Conservation (phyloP, 2,329 filamentous ascomycete species). For the Pseudomassariella vexata region DNA sequence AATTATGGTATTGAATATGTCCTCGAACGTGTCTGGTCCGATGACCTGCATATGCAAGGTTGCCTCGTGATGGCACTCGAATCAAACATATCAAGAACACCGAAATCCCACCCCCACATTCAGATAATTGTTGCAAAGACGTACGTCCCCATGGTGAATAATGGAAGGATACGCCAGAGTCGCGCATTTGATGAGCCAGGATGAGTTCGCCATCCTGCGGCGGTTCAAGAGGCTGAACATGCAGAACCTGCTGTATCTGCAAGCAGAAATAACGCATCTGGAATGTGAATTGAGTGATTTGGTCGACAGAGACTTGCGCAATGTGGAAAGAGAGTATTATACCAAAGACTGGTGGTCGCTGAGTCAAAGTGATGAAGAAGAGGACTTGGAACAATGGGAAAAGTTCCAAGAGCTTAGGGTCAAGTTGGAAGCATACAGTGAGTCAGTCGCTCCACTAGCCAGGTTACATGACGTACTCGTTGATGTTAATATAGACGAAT, state of each 20-base stretch:
- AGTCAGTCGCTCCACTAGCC: neutral
- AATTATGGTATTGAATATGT: no score
- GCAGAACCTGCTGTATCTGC: conserved; percentile 1
- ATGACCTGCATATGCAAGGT: neutral
- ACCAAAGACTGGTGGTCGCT: conserved; percentile 1
- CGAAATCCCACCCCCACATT: neutral
- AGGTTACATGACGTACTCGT: neutral
- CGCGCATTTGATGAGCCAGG: conserved; percentile 1
- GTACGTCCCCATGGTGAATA: neutral
- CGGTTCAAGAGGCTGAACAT: conserved; percentile 1
- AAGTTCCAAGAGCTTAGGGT: neutral
- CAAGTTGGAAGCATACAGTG: neutral
- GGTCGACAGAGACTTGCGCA: neutral
- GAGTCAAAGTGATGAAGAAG: neutral
- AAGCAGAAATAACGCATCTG: conserved; percentile 6
- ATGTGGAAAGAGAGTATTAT: neutral
- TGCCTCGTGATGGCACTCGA: neutral
- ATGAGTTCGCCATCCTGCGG: neutral
- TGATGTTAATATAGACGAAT: neutral
- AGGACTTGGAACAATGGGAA: neutral
- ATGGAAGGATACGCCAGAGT: conserved; percentile 1
- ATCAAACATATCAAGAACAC: neutral
- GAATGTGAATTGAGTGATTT: neutral
- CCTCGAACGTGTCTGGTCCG: neutral
- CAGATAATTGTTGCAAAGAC: neutral